Conservation (phyloP, 805 yeast genomes). For the Lipomyces spencermartinsiae region DNA sequence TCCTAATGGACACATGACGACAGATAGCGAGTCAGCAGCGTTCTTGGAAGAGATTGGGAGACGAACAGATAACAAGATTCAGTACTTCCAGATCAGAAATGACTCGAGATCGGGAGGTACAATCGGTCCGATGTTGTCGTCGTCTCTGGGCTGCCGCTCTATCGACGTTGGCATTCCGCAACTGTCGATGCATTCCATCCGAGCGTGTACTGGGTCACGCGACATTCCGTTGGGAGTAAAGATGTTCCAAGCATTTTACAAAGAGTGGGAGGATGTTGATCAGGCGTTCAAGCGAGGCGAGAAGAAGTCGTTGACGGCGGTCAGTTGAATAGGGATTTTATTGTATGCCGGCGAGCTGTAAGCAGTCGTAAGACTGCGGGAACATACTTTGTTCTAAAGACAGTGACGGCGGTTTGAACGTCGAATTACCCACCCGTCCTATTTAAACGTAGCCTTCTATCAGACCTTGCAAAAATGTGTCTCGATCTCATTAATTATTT, state of each 20-base stretch:
- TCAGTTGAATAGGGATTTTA: not conserved
- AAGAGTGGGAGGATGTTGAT: conserved; percentile 62
- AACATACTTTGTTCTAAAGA: not conserved
- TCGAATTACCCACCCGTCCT: no score
- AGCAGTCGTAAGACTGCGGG: no score
- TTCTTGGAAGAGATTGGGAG: conserved; percentile 72
- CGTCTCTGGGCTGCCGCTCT: conserved; percentile 49
- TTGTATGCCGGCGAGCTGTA: not conserved
- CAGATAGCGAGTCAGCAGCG: conserved; percentile 75
- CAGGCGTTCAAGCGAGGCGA: conserved; percentile 11
- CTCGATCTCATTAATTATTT: no score
- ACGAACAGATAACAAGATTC: conserved; percentile 66
- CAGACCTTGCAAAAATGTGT: no score
- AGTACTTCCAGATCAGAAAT: conserved; percentile 83
- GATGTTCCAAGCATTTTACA: conserved; percentile 70
- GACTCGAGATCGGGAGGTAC: conserved; percentile 89
- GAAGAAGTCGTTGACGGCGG: not conserved
- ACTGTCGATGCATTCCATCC: conserved; percentile 81
- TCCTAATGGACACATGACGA: conserved; percentile 81
- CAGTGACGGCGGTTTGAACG: not conserved
- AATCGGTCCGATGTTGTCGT: conserved; percentile 66
- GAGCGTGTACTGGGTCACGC: conserved; percentile 77
- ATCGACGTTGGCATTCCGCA: conserved; percentile 83
- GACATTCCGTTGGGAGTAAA: conserved; percentile 75
- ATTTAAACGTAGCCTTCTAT: no score